Evolutionary conservation across 306 rosid species (phyloP), one percentile per base, ranked within the genome.

Genomic region (Alnus glutinosa): DNA sequence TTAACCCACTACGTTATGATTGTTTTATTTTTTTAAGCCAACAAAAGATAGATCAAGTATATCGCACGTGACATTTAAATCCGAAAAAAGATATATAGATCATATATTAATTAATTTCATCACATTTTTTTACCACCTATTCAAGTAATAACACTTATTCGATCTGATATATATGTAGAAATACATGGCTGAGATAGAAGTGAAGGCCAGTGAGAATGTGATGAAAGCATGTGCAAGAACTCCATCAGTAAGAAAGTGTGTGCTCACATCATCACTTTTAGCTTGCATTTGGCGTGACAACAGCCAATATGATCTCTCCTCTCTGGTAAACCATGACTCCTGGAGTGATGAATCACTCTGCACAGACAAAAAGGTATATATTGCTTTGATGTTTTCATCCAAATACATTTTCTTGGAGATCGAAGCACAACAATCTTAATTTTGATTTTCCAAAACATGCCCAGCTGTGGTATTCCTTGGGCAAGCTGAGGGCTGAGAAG

Each of bases 401-500:
- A 3, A 12, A 3, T 4, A 36, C 36, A 1, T 15, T 49, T 72
- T 52, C 19, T 49, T 15, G 12, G 44, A 2, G 2, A 34, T 49
- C 18, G 10, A 23, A 11, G 3, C 14, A 49, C 52, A 49, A 49
- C 52, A 49, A 49, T 49, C 4, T 6, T 4, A 30, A 62, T 66
- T 1, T 6, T 49, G 52, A 49, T 49, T 49, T 49, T 49, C 12
- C 61, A 9, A 10, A 5, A 81, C 75, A 64, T 47, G 79, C 81
- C 15, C 89, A 91, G 99, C 91, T 95, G 0, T 95, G 99, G 99
- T 95, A 85, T 86, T 96, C 99, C 8, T 42, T 91, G 81, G 99
- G 97, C 3, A 93, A 93, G 79, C 78, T 83, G 76, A 86, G 87
- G 69, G 94, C 99, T 39, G 98, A 95, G 80, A 93, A 90, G 50